Percentiles rank a stretch among this genome's conserved stretches.
These are phyloP conservation scores for Lotmaria passim DNA, from an alignment of 208 protist genomes.

Conservation along the genomic window DNA sequence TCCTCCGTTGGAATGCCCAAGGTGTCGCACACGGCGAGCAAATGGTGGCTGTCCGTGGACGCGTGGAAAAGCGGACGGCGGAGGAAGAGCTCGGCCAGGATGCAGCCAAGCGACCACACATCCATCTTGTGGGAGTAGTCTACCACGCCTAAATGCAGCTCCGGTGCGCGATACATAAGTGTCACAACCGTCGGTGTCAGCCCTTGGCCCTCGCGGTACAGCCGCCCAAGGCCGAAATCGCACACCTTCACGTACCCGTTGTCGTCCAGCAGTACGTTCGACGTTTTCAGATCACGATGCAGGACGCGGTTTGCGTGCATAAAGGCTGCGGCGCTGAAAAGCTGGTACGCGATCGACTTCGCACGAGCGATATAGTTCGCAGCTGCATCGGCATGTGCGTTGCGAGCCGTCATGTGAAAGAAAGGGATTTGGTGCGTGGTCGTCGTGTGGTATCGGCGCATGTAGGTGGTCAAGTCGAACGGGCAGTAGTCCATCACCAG, in stretches of 20 bases:
- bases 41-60: constrained; percentile 82
- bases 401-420: constrained; percentile 69
- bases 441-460: constrained; percentile 40
- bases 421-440: constrained; percentile 31
- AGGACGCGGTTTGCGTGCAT: constrained; percentile 85
- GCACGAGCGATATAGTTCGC: constrained; percentile 68
- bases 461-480: constrained; percentile 77
- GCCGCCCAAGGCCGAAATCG: constrained; percentile 89
- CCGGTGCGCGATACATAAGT: constrained; percentile 96
- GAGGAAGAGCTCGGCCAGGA: constrained; percentile 98
- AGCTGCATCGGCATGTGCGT: constrained; percentile 57
- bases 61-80: constrained; percentile 96
- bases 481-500: constrained; percentile 88
- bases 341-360: constrained; percentile 80
- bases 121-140: constrained; percentile 94
- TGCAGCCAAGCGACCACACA: constrained; percentile 96
- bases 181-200: constrained; percentile 93
- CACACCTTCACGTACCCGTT: constrained; percentile 81
- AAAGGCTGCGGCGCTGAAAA: constrained; percentile 75
- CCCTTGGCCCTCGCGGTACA: constrained; percentile 81
- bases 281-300: constrained; percentile 90
- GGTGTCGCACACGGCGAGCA: constrained; percentile 87
- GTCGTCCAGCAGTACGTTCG: constrained; percentile 82
- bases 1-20: constrained; percentile 95
- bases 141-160: constrained; percentile 88